These are phyloP conservation scores for Dovyalis caffra DNA, from an alignment of 345 rosid species.

Conservation along the genomic window DNA sequence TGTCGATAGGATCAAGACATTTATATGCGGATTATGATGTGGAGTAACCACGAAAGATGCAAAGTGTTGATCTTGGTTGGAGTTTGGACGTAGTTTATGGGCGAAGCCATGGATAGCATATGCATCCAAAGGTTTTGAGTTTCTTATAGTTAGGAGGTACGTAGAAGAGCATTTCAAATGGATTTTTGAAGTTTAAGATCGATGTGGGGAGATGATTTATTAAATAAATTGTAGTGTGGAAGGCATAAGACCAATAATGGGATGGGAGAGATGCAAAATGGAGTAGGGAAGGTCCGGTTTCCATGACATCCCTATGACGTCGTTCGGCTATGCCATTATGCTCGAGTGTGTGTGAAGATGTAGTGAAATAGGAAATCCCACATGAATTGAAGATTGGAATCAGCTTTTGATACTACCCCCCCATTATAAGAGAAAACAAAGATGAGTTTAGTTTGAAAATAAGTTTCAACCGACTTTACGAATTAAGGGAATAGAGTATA, in stretches of 20 bases:
- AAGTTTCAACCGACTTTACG: background rate
- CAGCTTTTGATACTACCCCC: background rate
- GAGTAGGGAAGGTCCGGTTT: background rate
- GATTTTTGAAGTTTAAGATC: background rate
- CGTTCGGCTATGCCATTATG: background rate
- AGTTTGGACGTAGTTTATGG: background rate
- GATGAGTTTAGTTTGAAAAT: background rate
- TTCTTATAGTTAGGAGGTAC: background rate
- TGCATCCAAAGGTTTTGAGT: background rate
- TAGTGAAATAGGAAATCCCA: background rate
- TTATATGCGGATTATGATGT: background rate
- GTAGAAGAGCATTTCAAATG: background rate
- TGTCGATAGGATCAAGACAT: no score
- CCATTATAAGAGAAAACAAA: background rate
- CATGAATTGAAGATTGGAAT: background rate
- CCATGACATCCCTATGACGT: background rate
- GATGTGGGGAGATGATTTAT: background rate
- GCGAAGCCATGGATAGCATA: background rate
- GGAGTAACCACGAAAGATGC: slow-evolving; percentile 1
- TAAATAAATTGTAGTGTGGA: no score
- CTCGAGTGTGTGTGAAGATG: background rate
- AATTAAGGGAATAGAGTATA: background rate
- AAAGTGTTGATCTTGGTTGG: background rate
- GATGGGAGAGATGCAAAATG: background rate
- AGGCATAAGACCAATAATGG: background rate